phyloP scores from a whole-genome alignment of 2,329 filamentous ascomycete genomes.

The Xylaria arbuscula region DNA sequence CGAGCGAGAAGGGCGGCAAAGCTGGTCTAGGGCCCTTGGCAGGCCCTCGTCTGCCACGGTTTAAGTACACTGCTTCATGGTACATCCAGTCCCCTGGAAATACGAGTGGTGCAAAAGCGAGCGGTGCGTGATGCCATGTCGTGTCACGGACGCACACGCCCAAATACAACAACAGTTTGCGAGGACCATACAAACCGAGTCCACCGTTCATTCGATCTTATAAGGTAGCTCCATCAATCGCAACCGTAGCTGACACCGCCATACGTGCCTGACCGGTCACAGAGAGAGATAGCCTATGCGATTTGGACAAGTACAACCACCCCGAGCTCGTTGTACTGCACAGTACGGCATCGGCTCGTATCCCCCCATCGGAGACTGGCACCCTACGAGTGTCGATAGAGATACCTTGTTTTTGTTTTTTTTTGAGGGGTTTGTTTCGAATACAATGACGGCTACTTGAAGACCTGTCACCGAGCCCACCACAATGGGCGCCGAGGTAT shows the following conservation, averaged over 20 bases:
- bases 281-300: slow-evolving; percentile 23
- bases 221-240: slow-evolving; percentile 23
- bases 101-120: slow-evolving; percentile 14
- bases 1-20: slow-evolving; percentile 13
- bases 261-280: slow-evolving; percentile 36
- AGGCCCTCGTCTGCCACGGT: slow-evolving; percentile 10
- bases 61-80: slow-evolving; percentile 11
- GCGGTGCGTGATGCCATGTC: slow-evolving; percentile 26
- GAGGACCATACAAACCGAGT: slow-evolving; percentile 28
- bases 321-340: slow-evolving; percentile 21
- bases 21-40: slow-evolving; percentile 7
- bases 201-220: slow-evolving; percentile 19
- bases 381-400: slow-evolving; percentile 33
- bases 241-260: slow-evolving; percentile 17
- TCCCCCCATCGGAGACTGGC: slow-evolving; percentile 8
- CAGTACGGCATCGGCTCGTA: slow-evolving; percentile 25
- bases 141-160: slow-evolving; percentile 32
- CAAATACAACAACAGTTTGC: slow-evolving; percentile 39
- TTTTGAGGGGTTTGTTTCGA: neutral
- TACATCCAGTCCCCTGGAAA: slow-evolving; percentile 34
- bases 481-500: slow-evolving; percentile 8
- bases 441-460: neutral
- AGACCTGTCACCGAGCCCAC: neutral
- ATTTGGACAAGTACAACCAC: slow-evolving; percentile 23
- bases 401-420: neutral